A percentile compares a stretch with the other conserved stretches of the same genome.
These are phyloP conservation scores for Hericium rajendrae DNA, from an alignment of 768 basidiomycete species.

Conservation along the genomic window DNA sequence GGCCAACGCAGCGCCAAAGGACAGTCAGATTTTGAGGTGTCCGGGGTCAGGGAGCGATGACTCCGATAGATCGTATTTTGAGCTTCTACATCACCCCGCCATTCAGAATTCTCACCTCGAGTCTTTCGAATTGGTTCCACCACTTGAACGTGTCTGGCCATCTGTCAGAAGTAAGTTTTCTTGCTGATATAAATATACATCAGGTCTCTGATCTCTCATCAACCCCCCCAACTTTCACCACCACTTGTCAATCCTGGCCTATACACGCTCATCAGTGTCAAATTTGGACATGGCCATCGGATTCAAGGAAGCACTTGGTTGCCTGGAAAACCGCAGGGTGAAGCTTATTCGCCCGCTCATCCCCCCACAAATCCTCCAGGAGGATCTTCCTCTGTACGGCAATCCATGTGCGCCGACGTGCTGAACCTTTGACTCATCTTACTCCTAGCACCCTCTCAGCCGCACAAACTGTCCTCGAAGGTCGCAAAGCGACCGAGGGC, in stretches of 20 bases:
- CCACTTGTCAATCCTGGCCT: conserved; percentile 1
- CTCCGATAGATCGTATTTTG: not conserved
- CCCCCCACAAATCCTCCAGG: conserved; percentile 89
- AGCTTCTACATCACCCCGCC: not conserved
- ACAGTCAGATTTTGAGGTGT: not conserved
- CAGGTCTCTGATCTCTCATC: not conserved
- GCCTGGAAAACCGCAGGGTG: conserved; percentile 82
- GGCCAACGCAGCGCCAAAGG: too few relatives aligned
- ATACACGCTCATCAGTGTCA: conserved; percentile 24
- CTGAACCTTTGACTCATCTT: not conserved
- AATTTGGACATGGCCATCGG: conserved; percentile 59
- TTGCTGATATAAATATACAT: conserved; percentile 2
- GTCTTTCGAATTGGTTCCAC: too few relatives aligned
- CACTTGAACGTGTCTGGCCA: too few relatives aligned
- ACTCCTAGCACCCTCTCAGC: conserved; percentile 55
- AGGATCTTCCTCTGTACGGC: conserved; percentile 80
- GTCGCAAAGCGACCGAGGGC: conserved; percentile 67
- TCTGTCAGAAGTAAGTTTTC: not conserved
- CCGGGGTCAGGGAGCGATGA: not conserved
- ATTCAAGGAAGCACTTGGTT: conserved; percentile 68
- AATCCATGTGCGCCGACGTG: not conserved
- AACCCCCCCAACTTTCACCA: not conserved
- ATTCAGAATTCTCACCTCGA: too few relatives aligned
- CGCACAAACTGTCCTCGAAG: conserved; percentile 85
- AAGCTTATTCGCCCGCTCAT: conserved; percentile 83